These are phyloP conservation scores for Xylaria venustula DNA, from an alignment of 495 filamentous ascomycete species.

Conservation along the genomic window DNA sequence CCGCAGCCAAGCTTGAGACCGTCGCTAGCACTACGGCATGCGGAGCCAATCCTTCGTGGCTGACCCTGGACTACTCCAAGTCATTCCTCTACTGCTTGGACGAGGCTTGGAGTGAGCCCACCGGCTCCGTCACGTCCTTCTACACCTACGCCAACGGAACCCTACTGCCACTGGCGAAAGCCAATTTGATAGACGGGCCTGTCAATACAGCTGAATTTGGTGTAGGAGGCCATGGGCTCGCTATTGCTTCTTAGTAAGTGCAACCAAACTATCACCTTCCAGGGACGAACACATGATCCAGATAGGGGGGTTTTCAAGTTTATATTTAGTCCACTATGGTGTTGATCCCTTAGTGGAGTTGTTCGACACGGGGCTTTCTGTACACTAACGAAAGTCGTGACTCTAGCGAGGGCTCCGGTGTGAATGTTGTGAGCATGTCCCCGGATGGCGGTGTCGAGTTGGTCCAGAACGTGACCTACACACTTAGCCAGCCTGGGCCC, in stretches of 20 bases:
- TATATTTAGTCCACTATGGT: no score
- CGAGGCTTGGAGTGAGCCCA: constrained; percentile 43
- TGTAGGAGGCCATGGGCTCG: constrained; percentile 37
- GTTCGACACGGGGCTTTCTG: background rate
- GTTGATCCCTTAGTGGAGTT: background rate
- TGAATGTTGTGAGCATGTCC: constrained; percentile 25
- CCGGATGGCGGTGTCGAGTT: constrained; percentile 30
- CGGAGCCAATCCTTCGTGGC: constrained; percentile 58
- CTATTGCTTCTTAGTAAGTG: constrained; percentile 51
- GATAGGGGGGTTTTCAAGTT: background rate
- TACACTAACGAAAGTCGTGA: background rate
- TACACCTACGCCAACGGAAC: constrained; percentile 31
- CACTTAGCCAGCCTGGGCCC: constrained; percentile 46
- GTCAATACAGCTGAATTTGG: constrained; percentile 48
- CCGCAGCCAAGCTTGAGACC: constrained; percentile 29
- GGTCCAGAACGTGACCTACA: constrained; percentile 53
- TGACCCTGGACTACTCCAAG: constrained; percentile 48
- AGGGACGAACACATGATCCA: constrained; percentile 9
- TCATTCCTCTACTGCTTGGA: constrained; percentile 60
- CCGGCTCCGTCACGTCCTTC: constrained; percentile 45
- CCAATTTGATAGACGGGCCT: constrained; percentile 37
- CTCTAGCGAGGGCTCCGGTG: constrained; percentile 27
- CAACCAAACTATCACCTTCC: constrained; percentile 14
- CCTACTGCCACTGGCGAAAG: constrained; percentile 35
- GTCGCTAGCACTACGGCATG: constrained; percentile 48